Percentiles rank a stretch among this genome's conserved stretches.
phyloP scores from a whole-genome alignment of 2,329 filamentous ascomycete genomes.

The Sarocladium kiliense region DNA sequence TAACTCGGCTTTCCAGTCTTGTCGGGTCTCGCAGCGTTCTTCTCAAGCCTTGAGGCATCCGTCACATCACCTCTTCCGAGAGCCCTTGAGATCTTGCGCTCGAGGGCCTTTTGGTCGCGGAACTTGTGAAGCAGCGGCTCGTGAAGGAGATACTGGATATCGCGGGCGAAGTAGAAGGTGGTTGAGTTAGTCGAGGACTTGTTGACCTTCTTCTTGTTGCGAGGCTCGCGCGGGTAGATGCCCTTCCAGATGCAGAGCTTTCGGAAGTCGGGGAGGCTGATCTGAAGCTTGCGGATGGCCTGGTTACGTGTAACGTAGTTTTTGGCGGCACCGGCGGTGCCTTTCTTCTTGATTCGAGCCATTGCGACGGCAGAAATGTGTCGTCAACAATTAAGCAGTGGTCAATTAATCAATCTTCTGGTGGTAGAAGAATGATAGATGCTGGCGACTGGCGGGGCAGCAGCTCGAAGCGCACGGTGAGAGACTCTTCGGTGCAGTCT shows the following conservation, averaged over 20 bases:
- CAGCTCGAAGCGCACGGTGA: background rate
- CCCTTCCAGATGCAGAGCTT: constrained; percentile 99
- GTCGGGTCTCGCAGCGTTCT: constrained; percentile 81
- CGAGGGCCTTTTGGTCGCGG: constrained; percentile 91
- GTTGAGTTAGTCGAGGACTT: constrained; percentile 86
- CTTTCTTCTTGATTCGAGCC: constrained; percentile 87
- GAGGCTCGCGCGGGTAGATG: constrained; percentile 95
- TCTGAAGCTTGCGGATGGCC: constrained; percentile 95
- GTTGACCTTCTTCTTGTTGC: constrained; percentile 94
- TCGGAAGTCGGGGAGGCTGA: constrained; percentile 94
- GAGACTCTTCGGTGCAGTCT: background rate
- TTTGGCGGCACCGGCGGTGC: constrained; percentile 85
- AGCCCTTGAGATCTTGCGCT: constrained; percentile 94
- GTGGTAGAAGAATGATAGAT: constrained; percentile 12
- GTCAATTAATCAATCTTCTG: background rate
- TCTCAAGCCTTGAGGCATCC: constrained; percentile 82
- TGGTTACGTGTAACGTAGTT: constrained; percentile 98
- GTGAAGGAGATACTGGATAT: constrained; percentile 97
- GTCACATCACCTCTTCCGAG: constrained; percentile 86
- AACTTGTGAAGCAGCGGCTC: constrained; percentile 93
- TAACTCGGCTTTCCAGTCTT: constrained; percentile 86
- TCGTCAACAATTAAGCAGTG: no score
- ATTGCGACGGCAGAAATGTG: constrained; percentile 46
- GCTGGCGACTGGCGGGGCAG: constrained; percentile 24
- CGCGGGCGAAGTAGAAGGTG: constrained; percentile 88